Conservation (phyloP, 2,329 filamentous ascomycete species). For the Chrysosporium queenslandicum region DNA sequence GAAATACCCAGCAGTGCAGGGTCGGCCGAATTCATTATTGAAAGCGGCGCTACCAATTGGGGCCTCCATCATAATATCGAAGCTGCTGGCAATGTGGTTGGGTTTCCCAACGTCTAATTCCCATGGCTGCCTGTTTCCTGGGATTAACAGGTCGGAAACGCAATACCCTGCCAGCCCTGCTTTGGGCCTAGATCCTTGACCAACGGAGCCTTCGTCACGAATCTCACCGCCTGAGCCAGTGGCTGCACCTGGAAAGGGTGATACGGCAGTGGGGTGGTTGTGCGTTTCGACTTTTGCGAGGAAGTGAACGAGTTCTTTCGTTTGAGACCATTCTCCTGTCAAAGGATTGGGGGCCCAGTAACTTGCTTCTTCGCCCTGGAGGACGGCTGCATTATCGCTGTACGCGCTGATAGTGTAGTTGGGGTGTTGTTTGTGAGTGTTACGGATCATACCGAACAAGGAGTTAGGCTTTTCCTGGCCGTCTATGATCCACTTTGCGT, state of each 20-base stretch:
- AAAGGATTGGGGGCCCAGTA: constrained; percentile 83
- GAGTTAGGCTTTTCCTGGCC: constrained; percentile 67
- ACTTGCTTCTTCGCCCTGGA: constrained; percentile 59
- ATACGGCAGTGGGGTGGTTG: constrained; percentile 94
- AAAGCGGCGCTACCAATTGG: constrained; percentile 91
- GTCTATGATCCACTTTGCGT: constrained; percentile 91
- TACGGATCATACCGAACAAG: constrained; percentile 91
- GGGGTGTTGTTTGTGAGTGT: constrained; percentile 72
- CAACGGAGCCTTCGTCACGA: constrained; percentile 87
- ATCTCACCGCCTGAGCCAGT: constrained; percentile 95
- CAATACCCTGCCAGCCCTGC: constrained; percentile 86
- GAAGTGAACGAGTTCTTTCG: constrained; percentile 76
- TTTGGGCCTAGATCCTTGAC: constrained; percentile 84
- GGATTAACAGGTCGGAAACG: constrained; percentile 88
- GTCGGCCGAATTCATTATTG: constrained; percentile 95
- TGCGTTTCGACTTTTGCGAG: constrained; percentile 95
- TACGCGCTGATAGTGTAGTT: constrained; percentile 88
- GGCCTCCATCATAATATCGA: constrained; percentile 96
- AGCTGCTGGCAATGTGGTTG: constrained; percentile 79
- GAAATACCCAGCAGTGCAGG: constrained; percentile 82
- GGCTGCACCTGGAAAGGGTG: constrained; percentile 82
- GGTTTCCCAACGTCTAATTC: constrained; percentile 85
- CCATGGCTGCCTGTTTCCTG: constrained; percentile 73
- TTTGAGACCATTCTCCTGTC: constrained; percentile 79
- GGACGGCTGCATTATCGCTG: constrained; percentile 93